A percentile compares a stretch with the other conserved stretches of the same genome.
Conservation (phyloP, 1,139 yeast species). For the Yamadazyma taylorii region DNA sequence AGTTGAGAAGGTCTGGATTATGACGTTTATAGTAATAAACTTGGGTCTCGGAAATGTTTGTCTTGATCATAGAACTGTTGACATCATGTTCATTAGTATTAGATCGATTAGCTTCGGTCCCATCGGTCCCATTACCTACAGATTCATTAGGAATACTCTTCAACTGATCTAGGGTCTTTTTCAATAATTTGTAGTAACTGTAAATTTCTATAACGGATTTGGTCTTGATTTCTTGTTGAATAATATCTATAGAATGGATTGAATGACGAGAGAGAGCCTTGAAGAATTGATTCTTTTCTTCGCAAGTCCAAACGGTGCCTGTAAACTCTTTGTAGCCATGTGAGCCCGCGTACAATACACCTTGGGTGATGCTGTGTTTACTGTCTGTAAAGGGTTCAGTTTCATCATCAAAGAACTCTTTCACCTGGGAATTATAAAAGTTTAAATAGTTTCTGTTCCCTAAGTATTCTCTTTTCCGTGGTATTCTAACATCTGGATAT, state of each 20-base stretch:
- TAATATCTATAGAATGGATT: constrained; percentile 46
- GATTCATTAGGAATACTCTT: constrained; percentile 20
- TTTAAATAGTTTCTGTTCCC: constrained; percentile 9
- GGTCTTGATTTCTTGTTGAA: constrained; percentile 30
- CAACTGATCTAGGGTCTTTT: constrained; percentile 21
- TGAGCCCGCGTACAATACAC: constrained; percentile 3
- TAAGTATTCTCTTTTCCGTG: constrained; percentile 1
- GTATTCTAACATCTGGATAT: constrained; percentile 1
- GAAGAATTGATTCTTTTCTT: constrained; percentile 25
- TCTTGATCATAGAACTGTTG: constrained; percentile 3
- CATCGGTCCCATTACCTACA: too few species aligned
- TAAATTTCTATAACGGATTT: constrained; percentile 49
- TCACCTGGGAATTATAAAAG: constrained; percentile 1
- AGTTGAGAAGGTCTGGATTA: constrained; percentile 23
- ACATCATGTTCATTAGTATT: too few species aligned
- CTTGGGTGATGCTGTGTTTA: constrained; percentile 3
- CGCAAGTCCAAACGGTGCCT: constrained; percentile 23
- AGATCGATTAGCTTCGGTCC: too few species aligned
- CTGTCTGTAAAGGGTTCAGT: constrained; percentile 5
- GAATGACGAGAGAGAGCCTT: constrained; percentile 44
- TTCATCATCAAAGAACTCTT: constrained; percentile 3
- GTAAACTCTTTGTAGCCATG: constrained; percentile 8
- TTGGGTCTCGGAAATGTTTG: constrained; percentile 4
- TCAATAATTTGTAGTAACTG: constrained; percentile 44
- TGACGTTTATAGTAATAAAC: constrained; percentile 9